phyloP scores from a whole-genome alignment of 2,329 filamentous ascomycete species.

The Nemania sp. region DNA sequence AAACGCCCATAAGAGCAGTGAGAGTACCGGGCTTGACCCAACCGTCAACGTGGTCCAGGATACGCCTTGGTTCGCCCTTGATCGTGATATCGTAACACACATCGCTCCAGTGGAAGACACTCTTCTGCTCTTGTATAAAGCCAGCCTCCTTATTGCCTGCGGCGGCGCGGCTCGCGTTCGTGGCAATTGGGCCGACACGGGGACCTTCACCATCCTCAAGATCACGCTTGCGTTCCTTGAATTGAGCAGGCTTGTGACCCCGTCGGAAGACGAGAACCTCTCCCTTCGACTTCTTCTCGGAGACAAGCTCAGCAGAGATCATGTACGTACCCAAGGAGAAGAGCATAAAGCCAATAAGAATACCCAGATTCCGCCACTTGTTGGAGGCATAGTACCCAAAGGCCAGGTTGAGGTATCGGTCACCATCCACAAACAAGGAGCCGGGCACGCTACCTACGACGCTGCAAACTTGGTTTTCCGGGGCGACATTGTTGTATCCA shows the following conservation, averaged over 20 bases:
- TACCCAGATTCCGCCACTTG: constrained; percentile 74
- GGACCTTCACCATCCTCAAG: constrained; percentile 56
- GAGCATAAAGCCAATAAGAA: constrained; percentile 67
- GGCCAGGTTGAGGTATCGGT: constrained; percentile 57
- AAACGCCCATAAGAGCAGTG: constrained; percentile 89
- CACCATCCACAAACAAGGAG: constrained; percentile 56
- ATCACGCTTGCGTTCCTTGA: constrained; percentile 66
- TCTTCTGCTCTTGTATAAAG: constrained; percentile 62
- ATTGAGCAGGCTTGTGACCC: constrained; percentile 64
- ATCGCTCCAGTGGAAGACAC: constrained; percentile 84
- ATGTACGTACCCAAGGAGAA: constrained; percentile 67
- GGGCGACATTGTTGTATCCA: constrained; percentile 45
- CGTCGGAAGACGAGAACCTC: constrained; percentile 77
- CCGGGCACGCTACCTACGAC: constrained; percentile 63
- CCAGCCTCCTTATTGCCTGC: constrained; percentile 47
- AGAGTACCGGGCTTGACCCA: constrained; percentile 93
- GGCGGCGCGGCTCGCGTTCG: constrained; percentile 50
- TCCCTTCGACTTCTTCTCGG: constrained; percentile 72
- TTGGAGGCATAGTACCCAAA: constrained; percentile 63
- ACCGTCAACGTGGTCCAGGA: constrained; percentile 84
- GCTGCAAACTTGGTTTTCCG: constrained; percentile 58
- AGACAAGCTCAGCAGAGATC: constrained; percentile 66
- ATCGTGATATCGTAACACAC: constrained; percentile 80
- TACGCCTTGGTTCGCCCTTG: constrained; percentile 73
- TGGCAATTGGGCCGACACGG: constrained; percentile 52